phyloP scores from a whole-genome alignment of 2,329 filamentous ascomycete species.

The Blumeria hordei region DNA sequence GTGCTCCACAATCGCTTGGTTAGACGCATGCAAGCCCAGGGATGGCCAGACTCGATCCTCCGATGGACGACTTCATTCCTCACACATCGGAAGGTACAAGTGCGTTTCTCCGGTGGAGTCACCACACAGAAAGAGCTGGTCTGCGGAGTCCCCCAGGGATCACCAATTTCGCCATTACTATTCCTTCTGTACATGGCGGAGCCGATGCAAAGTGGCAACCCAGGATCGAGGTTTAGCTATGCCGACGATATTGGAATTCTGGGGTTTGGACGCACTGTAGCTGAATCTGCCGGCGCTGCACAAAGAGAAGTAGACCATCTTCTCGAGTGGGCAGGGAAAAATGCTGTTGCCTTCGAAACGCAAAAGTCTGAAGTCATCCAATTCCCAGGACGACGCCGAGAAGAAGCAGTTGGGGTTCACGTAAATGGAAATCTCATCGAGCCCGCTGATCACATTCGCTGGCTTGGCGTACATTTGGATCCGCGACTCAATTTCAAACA shows the following conservation, averaged over 20 bases:
- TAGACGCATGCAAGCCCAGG: neutral
- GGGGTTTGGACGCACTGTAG: neutral
- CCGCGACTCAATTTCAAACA: neutral
- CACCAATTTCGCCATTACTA: neutral
- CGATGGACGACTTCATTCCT: neutral
- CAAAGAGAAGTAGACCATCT: no score
- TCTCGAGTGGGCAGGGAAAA: no score
- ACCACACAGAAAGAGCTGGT: neutral
- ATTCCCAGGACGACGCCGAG: neutral
- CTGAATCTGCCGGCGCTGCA: no score
- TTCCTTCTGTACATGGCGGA: neutral
- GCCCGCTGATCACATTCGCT: neutral
- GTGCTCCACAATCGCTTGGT: neutral
- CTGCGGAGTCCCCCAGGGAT: neutral
- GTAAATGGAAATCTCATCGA: neutral
- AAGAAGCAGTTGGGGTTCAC: neutral
- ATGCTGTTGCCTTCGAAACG: no score
- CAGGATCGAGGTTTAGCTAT: neutral
- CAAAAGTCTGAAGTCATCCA: no score
- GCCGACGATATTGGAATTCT: neutral
- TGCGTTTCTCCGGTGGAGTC: neutral
- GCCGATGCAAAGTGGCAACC: neutral
- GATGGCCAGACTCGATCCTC: neutral
- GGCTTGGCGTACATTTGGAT: neutral
- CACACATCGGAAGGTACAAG: neutral